A percentile compares a stretch with the other conserved stretches of the same genome.
phyloP scores from a whole-genome alignment of 2,329 filamentous ascomycete genomes.

The Fusarium albosuccineum region DNA sequence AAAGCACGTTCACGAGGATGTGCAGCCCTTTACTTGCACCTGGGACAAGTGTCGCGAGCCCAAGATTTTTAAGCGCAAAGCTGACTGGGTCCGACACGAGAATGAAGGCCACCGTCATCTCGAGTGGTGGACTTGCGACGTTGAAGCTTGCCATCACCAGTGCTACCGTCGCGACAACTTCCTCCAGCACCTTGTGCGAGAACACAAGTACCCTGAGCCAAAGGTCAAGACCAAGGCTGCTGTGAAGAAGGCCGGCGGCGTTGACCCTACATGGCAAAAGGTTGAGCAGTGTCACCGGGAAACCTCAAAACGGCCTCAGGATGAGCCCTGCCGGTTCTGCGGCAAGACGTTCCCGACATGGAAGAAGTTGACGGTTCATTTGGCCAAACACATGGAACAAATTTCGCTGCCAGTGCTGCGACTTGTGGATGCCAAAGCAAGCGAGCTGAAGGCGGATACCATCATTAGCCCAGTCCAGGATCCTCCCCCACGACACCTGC shows the following conservation, averaged over 20 bases:
- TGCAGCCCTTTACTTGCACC: slow-evolving; percentile 93
- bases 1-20: slow-evolving; percentile 94
- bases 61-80: slow-evolving; percentile 95
- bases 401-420: slow-evolving; percentile 85
- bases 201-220: slow-evolving; percentile 88
- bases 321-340: slow-evolving; percentile 91
- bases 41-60: slow-evolving; percentile 85
- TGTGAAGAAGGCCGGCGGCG: slow-evolving; percentile 68
- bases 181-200: slow-evolving; percentile 89
- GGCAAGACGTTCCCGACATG: slow-evolving; percentile 83
- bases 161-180: slow-evolving; percentile 95
- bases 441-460: slow-evolving; percentile 69
- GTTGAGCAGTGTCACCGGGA: slow-evolving; percentile 83
- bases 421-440: slow-evolving; percentile 63
- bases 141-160: slow-evolving; percentile 82
- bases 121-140: slow-evolving; percentile 90
- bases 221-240: slow-evolving; percentile 81
- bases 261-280: slow-evolving; percentile 79
- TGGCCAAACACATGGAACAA: slow-evolving; percentile 95
- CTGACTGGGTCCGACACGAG: slow-evolving; percentile 95
- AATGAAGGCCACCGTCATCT: slow-evolving; percentile 91
- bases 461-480: slow-evolving; percentile 77
- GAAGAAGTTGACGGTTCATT: slow-evolving; percentile 94
- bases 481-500: slow-evolving; percentile 50
- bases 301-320: slow-evolving; percentile 73